Base-by-base conservation (phyloP, 495 filamentous ascomycete species). In the Delitschia confertaspora region DNA sequence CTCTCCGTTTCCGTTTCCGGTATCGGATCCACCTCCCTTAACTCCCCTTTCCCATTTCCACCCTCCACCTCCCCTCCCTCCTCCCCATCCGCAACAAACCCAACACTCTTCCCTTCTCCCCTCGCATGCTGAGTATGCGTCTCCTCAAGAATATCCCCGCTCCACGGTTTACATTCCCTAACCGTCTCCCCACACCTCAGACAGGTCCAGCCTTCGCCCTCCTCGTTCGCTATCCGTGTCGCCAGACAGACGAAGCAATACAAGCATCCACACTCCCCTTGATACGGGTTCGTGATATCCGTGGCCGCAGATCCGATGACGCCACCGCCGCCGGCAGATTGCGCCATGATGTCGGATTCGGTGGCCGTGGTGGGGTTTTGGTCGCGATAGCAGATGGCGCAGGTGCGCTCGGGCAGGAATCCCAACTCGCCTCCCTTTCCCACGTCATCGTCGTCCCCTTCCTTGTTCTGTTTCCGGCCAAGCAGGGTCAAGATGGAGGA, bases 231-330 rank as follows among this genome's bases (percentile, higher is more conserved):
- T 7, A 99, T 64, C 44, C 83, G 78, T 27, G 85, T 82, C 3
- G 89, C 86, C n/a, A 96, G 62, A 61, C 91, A 99, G n/a, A 93
- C 83, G 54, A 89, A 98, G 62, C 91, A 98, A 65, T 96, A 96
- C 32, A 94, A 70, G 60, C 88, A 93, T 0, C 86, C 85, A 58
- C 91, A 98, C 14, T 93, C 74, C 0, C 86, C 76, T 59, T 95
- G 88, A 55, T 98, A 98, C 0, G 93, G 88, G 60, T 96, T 98
- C 2, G 89, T 94, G 41, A 96, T 79, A 55, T 96, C 93, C 0
- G 93, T 96, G 34, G 88, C 81, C 11, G 88, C 84, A 8, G 85
- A 91, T 0, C 91, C 89, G 11, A 88, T 68, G 2, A 91, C 75
- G 9, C 87, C 88, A 30, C 75, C 79, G 73, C 75, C 3, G 73